phyloP scores from a whole-genome alignment of 139 green algal species.

The Eudorina sp. region DNA sequence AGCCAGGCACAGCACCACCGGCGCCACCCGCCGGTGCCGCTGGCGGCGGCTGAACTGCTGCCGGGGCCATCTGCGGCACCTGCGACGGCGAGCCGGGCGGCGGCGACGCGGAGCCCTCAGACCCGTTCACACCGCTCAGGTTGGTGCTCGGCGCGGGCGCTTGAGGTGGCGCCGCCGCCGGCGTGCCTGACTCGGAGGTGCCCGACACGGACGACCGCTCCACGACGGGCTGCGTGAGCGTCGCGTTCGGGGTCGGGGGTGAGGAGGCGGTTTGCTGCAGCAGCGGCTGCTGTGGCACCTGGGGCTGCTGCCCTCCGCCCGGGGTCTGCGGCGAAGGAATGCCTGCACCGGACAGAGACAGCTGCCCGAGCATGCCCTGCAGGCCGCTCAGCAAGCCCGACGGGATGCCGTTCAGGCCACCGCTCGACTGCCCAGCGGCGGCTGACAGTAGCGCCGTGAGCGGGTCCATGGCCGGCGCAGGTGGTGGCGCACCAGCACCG shows the following conservation, averaged over 20 bases:
- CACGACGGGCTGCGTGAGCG: not conserved
- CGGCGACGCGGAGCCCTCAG: not conserved
- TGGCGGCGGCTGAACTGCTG: not conserved
- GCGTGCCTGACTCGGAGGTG: not conserved
- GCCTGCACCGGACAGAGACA: not conserved
- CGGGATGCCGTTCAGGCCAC: not conserved
- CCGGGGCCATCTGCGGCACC: not conserved
- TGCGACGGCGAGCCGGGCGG: not conserved
- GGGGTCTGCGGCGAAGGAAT: not conserved
- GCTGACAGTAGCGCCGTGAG: slow-evolving; percentile 29
- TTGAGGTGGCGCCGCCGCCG: not conserved
- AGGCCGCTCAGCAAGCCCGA: slow-evolving; percentile 10
- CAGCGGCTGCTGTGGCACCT: not conserved
- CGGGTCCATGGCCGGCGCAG: not conserved
- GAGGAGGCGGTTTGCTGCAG: not conserved
- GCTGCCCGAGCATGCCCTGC: slow-evolving; percentile 29
- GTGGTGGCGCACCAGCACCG: not conserved
- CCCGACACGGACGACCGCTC: not conserved
- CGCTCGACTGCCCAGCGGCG: slow-evolving; percentile 1
- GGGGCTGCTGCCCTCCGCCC: too few relatives aligned
- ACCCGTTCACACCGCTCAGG: not conserved
- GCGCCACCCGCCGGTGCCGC: not conserved
- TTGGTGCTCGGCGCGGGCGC: not conserved
- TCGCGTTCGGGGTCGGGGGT: not conserved
- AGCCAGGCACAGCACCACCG: not conserved